Conservation (phyloP, 805 yeast genomes). For the Limtongia smithiae region DNA sequence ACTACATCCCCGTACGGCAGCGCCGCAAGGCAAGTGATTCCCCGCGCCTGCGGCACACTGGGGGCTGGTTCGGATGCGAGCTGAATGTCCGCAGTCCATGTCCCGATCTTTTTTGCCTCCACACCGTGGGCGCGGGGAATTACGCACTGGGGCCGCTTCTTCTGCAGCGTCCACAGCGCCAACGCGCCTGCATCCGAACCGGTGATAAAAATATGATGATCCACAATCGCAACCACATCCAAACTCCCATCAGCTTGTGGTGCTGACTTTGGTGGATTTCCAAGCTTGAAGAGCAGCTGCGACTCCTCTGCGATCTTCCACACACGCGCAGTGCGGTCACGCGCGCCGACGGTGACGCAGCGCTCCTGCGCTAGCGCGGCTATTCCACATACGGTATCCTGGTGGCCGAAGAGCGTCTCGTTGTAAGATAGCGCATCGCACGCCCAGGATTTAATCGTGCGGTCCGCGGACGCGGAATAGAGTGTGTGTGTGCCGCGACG, state of each 20-base stretch:
- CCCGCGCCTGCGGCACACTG: conserved; percentile 72
- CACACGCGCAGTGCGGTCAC: conserved; percentile 91
- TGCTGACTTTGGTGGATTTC: conserved; percentile 9
- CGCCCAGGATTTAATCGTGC: conserved; percentile 82
- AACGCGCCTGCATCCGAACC: conserved; percentile 94
- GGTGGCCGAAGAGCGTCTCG: conserved; percentile 93
- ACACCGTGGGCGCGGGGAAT: conserved; percentile 75
- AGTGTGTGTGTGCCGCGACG: conserved; percentile 78
- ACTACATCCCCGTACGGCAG: conserved; percentile 82
- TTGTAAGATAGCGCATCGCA: conserved; percentile 82
- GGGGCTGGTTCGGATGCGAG: conserved; percentile 9
- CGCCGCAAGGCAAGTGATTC: conserved; percentile 79
- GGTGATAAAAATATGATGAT: conserved; percentile 87
- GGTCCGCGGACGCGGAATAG: conserved; percentile 89
- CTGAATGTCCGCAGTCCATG: conserved; percentile 51
- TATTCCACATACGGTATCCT: conserved; percentile 80
- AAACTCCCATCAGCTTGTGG: conserved; percentile 78
- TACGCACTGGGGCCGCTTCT: conserved; percentile 79
- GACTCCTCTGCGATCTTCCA: conserved; percentile 98
- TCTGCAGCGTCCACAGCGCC: conserved; percentile 83
- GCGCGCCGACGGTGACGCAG: conserved; percentile 91
- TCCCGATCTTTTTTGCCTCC: conserved; percentile 46
- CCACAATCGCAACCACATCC: conserved; percentile 86
- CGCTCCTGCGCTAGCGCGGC: conserved; percentile 80
- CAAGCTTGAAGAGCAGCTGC: conserved; percentile 74